Conservation (phyloP, 75 land plant species). For the Pseudotsuga menziesii region DNA sequence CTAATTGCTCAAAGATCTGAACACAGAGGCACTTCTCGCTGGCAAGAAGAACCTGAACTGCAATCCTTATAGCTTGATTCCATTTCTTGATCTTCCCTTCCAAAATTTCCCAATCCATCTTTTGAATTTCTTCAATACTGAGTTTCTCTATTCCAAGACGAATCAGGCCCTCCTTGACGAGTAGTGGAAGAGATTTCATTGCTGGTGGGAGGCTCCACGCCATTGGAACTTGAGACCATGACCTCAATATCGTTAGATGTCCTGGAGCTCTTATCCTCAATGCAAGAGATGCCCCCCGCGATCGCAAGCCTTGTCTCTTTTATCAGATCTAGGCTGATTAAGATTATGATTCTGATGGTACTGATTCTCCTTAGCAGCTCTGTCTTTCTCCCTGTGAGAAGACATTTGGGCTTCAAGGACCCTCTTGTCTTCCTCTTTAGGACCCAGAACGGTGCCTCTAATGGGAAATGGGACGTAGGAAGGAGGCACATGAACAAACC, state of each 20-base stretch:
- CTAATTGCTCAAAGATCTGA: too few species aligned
- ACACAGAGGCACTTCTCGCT: too few species aligned
- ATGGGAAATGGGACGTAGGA: not conserved
- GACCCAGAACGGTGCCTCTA: not conserved
- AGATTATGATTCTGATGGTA: not conserved
- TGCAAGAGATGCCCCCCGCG: not conserved
- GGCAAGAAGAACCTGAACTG: too few species aligned
- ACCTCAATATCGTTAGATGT: not conserved
- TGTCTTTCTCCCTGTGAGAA: not conserved
- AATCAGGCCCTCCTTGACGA: too few species aligned
- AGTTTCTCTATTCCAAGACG: too few species aligned
- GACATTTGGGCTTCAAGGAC: not conserved
- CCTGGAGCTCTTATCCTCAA: slow-evolving; percentile 5
- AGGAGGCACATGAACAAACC: not conserved
- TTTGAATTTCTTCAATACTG: too few species aligned
- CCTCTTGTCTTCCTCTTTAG: not conserved
- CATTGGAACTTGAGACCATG: not conserved
- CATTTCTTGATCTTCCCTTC: too few species aligned
- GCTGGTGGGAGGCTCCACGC: not conserved
- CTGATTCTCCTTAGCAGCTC: not conserved
- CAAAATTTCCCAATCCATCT: too few species aligned
- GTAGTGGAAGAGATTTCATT: not conserved
- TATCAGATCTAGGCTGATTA: slow-evolving; percentile 6
- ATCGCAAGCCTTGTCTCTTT: not conserved
- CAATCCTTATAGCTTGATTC: too few species aligned